A percentile compares a stretch with the other conserved stretches of the same genome.
Conservation (phyloP, 179 eudicot species). For the Beta lomatogona region DNA sequence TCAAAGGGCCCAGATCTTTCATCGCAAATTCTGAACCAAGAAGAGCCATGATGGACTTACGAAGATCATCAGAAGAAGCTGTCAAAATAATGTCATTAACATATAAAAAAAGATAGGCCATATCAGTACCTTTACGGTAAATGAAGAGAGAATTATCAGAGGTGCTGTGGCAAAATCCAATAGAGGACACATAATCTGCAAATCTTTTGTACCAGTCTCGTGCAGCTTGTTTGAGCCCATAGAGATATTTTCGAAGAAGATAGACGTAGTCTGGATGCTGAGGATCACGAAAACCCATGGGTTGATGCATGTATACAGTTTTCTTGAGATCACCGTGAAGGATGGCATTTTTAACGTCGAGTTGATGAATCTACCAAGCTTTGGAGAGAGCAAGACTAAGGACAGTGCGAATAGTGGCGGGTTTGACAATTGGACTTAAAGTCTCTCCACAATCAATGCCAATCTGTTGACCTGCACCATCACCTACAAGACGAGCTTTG, state of each 20-base stretch:
- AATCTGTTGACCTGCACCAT: too few relatives aligned
- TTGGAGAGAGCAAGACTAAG: too few relatives aligned
- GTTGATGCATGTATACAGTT: slow-evolving; percentile 1
- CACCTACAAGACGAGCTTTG: too few relatives aligned
- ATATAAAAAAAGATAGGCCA: neutral
- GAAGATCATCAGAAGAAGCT: neutral
- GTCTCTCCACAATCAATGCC: too few relatives aligned
- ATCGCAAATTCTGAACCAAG: neutral
- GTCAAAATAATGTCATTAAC: neutral
- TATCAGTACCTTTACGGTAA: neutral
- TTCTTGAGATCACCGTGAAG: neutral
- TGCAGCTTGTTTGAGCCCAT: neutral
- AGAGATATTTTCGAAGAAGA: neutral
- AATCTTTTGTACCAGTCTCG: neutral
- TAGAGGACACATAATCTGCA: neutral
- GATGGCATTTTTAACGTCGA: neutral
- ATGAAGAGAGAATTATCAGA: neutral
- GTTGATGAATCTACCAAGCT: neutral
- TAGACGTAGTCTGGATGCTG: neutral
- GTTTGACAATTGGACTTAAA: too few relatives aligned
- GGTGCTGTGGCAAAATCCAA: neutral
- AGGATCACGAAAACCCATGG: neutral
- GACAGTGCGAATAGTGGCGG: too few relatives aligned
- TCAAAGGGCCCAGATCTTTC: too few relatives aligned
- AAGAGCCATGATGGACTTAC: neutral